Evolutionary conservation across 805 yeast genomes (phyloP).

Genomic region (Metschnikowia santaceciliae): DNA sequence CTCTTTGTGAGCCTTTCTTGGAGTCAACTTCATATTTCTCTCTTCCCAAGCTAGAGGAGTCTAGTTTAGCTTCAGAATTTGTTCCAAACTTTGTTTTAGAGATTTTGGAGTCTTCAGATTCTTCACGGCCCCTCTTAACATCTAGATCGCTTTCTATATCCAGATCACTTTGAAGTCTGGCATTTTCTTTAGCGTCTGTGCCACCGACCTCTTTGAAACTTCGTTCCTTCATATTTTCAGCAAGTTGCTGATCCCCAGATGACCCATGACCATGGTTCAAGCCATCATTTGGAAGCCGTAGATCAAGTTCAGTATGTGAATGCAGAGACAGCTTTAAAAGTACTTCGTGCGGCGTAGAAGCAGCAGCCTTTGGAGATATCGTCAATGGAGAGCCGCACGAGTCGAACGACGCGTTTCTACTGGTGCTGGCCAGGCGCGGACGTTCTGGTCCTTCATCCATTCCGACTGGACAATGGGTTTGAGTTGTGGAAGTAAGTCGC

Average conservation of each 20-base stretch:
- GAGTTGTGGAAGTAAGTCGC: not conserved
- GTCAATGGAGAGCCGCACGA: not conserved
- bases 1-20: not conserved
- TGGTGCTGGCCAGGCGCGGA: not conserved
- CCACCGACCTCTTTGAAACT: too few species aligned
- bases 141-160: too few species aligned
- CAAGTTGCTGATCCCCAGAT: too few species aligned
- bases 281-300: not conserved
- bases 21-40: too few species aligned
- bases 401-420: not conserved
- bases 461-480: not conserved
- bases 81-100: not conserved
- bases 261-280: not conserved
- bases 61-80: too few species aligned
- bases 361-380: not conserved
- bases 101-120: not conserved
- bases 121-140: not conserved
- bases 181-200: not conserved
- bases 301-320: not conserved
- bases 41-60: too few species aligned
- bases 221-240: not conserved
- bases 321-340: not conserved
- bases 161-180: too few species aligned
- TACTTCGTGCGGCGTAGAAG: not conserved
- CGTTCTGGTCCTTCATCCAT: conserved; percentile 1